Conservation (phyloP, 2,329 filamentous ascomycete genomes). For the Xylaria sp. region DNA sequence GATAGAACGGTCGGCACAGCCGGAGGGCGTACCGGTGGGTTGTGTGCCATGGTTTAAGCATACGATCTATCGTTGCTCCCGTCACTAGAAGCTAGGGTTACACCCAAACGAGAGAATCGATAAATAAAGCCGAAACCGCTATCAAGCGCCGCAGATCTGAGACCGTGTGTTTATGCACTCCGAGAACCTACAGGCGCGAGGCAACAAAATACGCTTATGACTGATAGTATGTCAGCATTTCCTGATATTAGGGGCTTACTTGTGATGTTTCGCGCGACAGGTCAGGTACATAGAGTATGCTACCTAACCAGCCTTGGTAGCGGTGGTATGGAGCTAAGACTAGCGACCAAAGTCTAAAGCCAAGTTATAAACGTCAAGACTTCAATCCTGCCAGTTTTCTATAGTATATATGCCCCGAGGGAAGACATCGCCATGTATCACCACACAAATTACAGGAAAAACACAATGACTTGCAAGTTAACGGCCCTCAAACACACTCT, state of each 20-base stretch:
- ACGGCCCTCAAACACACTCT: neutral
- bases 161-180: neutral
- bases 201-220: neutral
- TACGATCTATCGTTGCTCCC: neutral
- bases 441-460: neutral
- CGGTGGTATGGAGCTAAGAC: too few species aligned
- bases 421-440: neutral
- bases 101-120: neutral
- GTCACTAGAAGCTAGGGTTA: conserved; percentile 8
- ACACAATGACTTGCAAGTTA: neutral
- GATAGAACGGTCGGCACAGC: conserved; percentile 9
- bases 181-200: neutral
- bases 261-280: neutral
- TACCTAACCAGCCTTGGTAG: neutral
- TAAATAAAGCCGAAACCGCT: neutral
- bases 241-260: neutral
- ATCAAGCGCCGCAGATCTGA: neutral
- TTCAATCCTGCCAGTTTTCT: neutral
- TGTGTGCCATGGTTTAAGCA: conserved; percentile 4
- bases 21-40: conserved; percentile 14
- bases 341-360: neutral
- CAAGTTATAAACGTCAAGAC: neutral
- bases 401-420: neutral
- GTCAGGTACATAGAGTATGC: neutral
- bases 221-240: neutral